Evolutionary conservation across 495 filamentous ascomycete genomes (phyloP), one percentile per base, ranked within the genome.

Genomic region (Neurospora sp.): DNA sequence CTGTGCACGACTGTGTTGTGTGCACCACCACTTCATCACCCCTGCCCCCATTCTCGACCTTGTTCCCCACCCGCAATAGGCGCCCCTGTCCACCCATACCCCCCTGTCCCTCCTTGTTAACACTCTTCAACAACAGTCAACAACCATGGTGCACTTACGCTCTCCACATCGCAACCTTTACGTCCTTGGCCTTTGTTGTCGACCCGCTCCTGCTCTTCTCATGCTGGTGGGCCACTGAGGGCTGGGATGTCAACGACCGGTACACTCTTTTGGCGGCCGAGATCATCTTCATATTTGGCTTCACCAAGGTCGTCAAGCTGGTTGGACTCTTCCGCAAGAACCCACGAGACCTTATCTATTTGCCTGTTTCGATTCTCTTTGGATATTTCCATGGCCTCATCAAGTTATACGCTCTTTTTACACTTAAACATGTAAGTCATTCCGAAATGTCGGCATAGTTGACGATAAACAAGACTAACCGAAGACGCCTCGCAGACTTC

Each of bases 61-160:
- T 31, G 42, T 31, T 46, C 70, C 39, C 74, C 54, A 66, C 70
- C 70, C 16, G 11, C 66, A 46, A 72, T 49, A 38, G 39, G 44
- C 71, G 39, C 60, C 44, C 37, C 35, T 69, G 16, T 37, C 73
- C 23, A 23, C 70, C 69, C 71, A 72, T 41, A 14, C 75, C 44
- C 23, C 69, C 38, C n/a, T 31, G 31, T 10, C 27, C 18, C 31
- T 46, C 66, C 42, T 39, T 27, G 18, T 49, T 69, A 35, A 38
- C 71, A 39, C 23, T 41, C 9, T 35, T 60, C 49, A 40, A 42
- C 23, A 20, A 73, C 77, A 93, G 91, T 75, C 86, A 88, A 76
- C 90, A 93, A 78, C 88, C 86, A 18, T 95, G 91, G 91, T 92
- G 89, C 74, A 88, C 90, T 6, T 95, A 94, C 80, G 91, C 91